Evolutionary conservation across 768 basidiomycete species (phyloP).

Genomic region (Fibroporia radiculosa): DNA sequence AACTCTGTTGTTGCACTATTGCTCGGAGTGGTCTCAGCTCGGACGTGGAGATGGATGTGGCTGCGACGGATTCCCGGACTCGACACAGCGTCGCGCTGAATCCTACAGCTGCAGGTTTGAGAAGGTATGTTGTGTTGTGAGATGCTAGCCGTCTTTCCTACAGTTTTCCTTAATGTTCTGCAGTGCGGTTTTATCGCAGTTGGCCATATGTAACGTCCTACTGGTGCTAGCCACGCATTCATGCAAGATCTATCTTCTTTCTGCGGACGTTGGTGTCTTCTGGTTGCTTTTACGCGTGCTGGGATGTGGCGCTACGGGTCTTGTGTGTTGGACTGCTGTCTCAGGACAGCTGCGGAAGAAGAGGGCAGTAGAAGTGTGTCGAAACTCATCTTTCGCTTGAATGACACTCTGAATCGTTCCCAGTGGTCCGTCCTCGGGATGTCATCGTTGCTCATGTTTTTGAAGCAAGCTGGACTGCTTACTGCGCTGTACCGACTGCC

Average conservation of each 20-base stretch:
- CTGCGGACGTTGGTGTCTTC: conserved; percentile 61
- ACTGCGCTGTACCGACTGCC: conserved; percentile 63
- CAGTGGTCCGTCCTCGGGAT: conserved; percentile 70
- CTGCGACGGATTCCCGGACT: conserved; percentile 25
- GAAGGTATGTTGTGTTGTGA: conserved; percentile 17
- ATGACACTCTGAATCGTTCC: not conserved
- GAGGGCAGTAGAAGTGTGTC: conserved; percentile 51
- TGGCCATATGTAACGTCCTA: conserved; percentile 54
- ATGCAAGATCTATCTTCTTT: conserved; percentile 59
- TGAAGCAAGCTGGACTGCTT: conserved; percentile 62
- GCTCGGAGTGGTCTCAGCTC: too few species aligned
- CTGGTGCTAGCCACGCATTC: conserved; percentile 57
- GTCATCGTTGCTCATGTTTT: conserved; percentile 51
- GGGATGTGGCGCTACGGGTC: conserved; percentile 62
- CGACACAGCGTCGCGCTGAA: conserved; percentile 28
- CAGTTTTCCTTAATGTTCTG: conserved; percentile 9
- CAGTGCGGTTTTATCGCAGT: conserved; percentile 42
- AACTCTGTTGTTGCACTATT: too few species aligned
- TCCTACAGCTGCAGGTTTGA: conserved; percentile 10
- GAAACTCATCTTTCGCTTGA: conserved; percentile 8
- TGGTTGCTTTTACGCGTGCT: conserved; percentile 73
- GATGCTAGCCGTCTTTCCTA: not conserved
- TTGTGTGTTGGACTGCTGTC: conserved; percentile 50
- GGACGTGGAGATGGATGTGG: too few species aligned
- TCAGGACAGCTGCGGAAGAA: conserved; percentile 48